Conservation (phyloP, 1,139 yeast species). For the Kodamaea anthophila region DNA sequence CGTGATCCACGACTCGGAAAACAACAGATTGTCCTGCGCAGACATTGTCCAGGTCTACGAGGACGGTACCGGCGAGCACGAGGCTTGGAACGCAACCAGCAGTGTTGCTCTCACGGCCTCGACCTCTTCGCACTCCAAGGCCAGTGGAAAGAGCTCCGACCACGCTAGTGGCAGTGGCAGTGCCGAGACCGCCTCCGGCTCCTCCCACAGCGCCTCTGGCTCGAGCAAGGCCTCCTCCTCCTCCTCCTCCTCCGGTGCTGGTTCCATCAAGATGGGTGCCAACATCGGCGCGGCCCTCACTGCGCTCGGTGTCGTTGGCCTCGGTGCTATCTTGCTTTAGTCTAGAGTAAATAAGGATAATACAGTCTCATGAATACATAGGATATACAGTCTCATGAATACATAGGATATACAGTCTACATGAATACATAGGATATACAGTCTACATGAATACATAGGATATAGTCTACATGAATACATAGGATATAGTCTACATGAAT, state of each 20-base stretch:
- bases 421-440: no score
- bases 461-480: no score
- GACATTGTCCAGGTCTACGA: constrained; percentile 22
- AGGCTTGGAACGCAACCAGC: constrained; percentile 7
- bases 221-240: constrained; percentile 1
- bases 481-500: no score
- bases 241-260: constrained; percentile 2
- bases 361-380: no score
- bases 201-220: constrained; percentile 1
- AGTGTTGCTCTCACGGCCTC: constrained; percentile 7
- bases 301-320: constrained; percentile 13
- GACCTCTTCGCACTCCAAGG: constrained; percentile 1
- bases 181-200: constrained; percentile 2
- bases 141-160: constrained; percentile 3
- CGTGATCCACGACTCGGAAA: constrained; percentile 31
- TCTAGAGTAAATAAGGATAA: no score
- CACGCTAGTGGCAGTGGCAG: constrained; percentile 3
- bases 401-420: no score
- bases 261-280: constrained; percentile 10
- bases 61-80: constrained; percentile 5
- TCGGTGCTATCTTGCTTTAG: constrained; percentile 12
- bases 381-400: no score
- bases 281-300: constrained; percentile 14
- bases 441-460: no score
- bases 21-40: constrained; percentile 36